Conservation (phyloP, 805 yeast species). For the Cyberlindnera maclurae region DNA sequence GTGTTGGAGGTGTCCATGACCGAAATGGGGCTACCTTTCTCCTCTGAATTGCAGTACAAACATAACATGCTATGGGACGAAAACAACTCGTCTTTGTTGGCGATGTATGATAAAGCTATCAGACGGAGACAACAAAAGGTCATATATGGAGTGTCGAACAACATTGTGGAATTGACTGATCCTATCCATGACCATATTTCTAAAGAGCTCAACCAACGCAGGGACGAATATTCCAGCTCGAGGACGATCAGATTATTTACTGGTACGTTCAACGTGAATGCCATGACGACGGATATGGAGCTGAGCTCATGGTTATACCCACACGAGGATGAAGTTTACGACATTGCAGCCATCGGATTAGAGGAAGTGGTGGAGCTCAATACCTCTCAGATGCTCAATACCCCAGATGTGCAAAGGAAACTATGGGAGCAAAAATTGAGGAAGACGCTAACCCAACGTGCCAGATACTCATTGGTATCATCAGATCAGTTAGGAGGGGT, state of each 20-base stretch:
- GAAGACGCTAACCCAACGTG: conserved; percentile 35
- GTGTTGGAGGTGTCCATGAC: conserved; percentile 40
- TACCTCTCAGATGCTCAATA: conserved; percentile 75
- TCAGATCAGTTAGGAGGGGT: conserved; percentile 85
- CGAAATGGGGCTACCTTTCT: conserved; percentile 35
- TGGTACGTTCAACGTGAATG: conserved; percentile 83
- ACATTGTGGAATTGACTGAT: conserved; percentile 62
- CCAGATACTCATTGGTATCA: conserved; percentile 64
- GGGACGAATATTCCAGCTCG: conserved; percentile 49
- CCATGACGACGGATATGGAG: conserved; percentile 42
- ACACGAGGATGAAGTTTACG: conserved; percentile 35
- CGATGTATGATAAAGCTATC: conserved; percentile 50
- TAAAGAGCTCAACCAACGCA: conserved; percentile 48
- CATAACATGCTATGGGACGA: conserved; percentile 90
- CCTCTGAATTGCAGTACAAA: conserved; percentile 47
- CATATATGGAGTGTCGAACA: conserved; percentile 24
- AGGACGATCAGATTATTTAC: conserved; percentile 59
- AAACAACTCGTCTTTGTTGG: conserved; percentile 78
- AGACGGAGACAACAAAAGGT: conserved; percentile 25
- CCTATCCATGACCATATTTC: conserved; percentile 81
- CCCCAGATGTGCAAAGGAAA: conserved; percentile 54
- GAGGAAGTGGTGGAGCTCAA: conserved; percentile 86
- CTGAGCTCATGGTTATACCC: conserved; percentile 80
- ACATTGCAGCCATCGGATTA: conserved; percentile 73
- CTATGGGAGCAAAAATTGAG: conserved; percentile 64